These are phyloP conservation scores for Pseudocercospora musae DNA, from an alignment of 2,329 filamentous ascomycete genomes.

Conservation along the genomic window DNA sequence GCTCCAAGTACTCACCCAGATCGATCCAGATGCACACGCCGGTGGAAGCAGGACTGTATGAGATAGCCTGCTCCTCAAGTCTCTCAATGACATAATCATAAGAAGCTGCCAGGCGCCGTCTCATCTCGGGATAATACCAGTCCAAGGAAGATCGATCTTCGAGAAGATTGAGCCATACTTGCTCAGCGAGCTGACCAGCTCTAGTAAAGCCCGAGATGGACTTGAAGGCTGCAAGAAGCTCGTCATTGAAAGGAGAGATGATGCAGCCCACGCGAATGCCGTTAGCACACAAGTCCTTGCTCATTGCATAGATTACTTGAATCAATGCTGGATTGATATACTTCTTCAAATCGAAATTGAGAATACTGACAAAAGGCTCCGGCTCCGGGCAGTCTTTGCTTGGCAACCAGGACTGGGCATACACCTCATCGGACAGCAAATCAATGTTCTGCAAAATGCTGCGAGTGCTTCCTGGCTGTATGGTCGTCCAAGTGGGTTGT, in stretches of 20 bases:
- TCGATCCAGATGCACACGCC: conserved; percentile 6
- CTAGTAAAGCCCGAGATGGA: conserved; percentile 2
- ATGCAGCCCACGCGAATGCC: conserved; percentile 3
- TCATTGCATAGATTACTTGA: conserved; percentile 7
- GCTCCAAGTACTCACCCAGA: neutral
- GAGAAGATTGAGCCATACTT: conserved; percentile 3
- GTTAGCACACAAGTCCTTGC: conserved; percentile 6
- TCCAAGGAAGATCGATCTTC: neutral
- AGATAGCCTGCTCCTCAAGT: neutral
- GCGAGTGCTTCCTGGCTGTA: conserved; percentile 2
- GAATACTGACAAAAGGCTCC: neutral
- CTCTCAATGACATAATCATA: conserved; percentile 2
- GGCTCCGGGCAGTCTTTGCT: neutral
- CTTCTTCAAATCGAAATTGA: conserved; percentile 1
- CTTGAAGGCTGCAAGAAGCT: conserved; percentile 5
- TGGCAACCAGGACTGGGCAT: conserved; percentile 2
- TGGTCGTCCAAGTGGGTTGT: conserved; percentile 29
- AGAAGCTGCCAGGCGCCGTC: neutral
- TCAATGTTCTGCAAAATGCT: conserved; percentile 1
- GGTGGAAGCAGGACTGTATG: neutral
- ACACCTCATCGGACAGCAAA: conserved; percentile 8
- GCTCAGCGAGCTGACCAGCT: conserved; percentile 7
- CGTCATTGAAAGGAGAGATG: conserved; percentile 7
- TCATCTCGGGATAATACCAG: conserved; percentile 1
- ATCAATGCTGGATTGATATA: conserved; percentile 6